Evolutionary conservation across 1,284 basidiomycete genomes (phyloP), one percentile per base, ranked within the genome.

Genomic region (Phellinidium pouzarii): DNA sequence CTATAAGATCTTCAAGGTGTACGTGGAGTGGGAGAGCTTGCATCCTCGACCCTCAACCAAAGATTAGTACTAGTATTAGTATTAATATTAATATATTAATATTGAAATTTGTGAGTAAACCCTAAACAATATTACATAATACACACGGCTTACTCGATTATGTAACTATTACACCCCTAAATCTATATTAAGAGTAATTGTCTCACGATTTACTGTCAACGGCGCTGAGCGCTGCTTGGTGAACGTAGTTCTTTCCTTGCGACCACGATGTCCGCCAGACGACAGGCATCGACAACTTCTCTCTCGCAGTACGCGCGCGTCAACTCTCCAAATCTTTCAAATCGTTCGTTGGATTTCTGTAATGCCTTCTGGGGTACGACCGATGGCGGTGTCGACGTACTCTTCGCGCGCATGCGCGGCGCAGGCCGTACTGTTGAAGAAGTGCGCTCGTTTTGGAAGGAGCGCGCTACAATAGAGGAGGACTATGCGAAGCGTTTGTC

Each of bases 341-440:
- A 67, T 53, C 72, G 76, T 50, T 77, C 79, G 11, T 72, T 84
- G 61, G 89, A 95, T 71, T 98, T 94, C 70, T 98, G 94, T 69
- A 99, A 99, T 68, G 82, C 93, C 1, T 99, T 98, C 71, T 98
- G 95, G 95, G 91, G 91, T 4, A 63, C 78, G 25, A 80, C 77
- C 40, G 93, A 96, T 71, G 83, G 79, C 25, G 94, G 94, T 20
- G 94, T 91, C 58, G 92, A 96, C 61, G 90, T 93, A 44, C 73
- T 99, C 44, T 87, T 93, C 68, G 84, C 87, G 7, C 78, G 94
- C 55, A 87, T 96, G 80, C 81, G 91, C 40, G 87, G 86, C 2
- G 89, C 89, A 3, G 71, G 77, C n/a, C 78, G 89, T 62, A 94
- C 93, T 1, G 80, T 92, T 66, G 94, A 98, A 42, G 95, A 98